Percentiles rank a stretch among this genome's conserved stretches.
phyloP scores from a whole-genome alignment of 2,329 filamentous ascomycete species.

The Sporothrix dimorphospora region DNA sequence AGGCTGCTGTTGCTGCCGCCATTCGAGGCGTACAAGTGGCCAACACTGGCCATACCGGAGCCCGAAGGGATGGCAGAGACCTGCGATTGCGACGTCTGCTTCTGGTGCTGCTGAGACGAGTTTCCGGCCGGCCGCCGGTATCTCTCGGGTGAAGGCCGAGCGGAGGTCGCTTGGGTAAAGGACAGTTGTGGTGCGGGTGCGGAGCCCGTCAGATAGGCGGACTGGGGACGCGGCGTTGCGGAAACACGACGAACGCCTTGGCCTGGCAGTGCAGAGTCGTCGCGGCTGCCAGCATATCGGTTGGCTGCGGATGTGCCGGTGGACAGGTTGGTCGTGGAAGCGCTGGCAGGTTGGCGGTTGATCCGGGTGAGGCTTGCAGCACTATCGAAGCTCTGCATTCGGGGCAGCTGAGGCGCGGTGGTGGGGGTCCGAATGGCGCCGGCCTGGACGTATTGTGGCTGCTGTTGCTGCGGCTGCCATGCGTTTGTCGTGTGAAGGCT shows the following conservation, averaged over 20 bases:
- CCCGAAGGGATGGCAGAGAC: slow-evolving; percentile 52
- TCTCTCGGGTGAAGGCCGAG: slow-evolving; percentile 76
- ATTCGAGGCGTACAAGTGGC: slow-evolving; percentile 49
- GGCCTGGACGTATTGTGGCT: slow-evolving; percentile 10
- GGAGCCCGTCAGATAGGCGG: slow-evolving; percentile 44
- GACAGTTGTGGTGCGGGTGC: slow-evolving; percentile 49
- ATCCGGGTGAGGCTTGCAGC: slow-evolving; percentile 15
- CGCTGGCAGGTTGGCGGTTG: slow-evolving; percentile 42
- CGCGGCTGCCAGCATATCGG: slow-evolving; percentile 50
- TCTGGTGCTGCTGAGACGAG: slow-evolving; percentile 35
- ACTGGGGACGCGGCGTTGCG: slow-evolving; percentile 48
- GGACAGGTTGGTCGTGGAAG: slow-evolving; percentile 47
- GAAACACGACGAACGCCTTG: slow-evolving; percentile 46
- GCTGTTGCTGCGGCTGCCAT: slow-evolving; percentile 28
- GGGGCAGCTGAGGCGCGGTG: slow-evolving; percentile 50
- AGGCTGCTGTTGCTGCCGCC: slow-evolving; percentile 49
- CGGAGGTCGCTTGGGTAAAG: slow-evolving; percentile 59
- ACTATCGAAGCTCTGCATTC: slow-evolving; percentile 45
- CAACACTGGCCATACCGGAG: slow-evolving; percentile 57
- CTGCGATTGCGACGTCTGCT: slow-evolving; percentile 35
- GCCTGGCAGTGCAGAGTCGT: slow-evolving; percentile 53
- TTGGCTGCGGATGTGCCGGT: slow-evolving; percentile 40
- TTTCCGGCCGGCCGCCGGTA: slow-evolving; percentile 71
- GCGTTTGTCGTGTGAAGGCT: slow-evolving; percentile 55
- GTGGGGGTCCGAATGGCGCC: slow-evolving; percentile 49